These are phyloP conservation scores for Hymenoscyphus linearis DNA, from an alignment of 2,329 filamentous ascomycete species.

Conservation along the genomic window DNA sequence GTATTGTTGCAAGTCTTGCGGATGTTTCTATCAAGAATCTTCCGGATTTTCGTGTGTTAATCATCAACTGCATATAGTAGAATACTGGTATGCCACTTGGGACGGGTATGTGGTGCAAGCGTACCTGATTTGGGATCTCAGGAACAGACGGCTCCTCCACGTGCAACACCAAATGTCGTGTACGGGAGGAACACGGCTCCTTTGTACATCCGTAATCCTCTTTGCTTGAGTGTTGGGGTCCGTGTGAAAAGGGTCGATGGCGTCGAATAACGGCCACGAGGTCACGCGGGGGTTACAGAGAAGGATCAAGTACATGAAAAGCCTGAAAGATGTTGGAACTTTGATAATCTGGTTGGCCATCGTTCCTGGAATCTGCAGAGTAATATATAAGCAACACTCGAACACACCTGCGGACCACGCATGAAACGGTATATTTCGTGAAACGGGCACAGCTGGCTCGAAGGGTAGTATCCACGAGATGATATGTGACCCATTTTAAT, in stretches of 20 bases:
- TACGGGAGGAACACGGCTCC: not conserved
- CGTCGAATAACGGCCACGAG: not conserved
- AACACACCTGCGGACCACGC: slow-evolving; percentile 20
- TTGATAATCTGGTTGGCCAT: slow-evolving; percentile 9
- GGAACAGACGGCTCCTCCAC: not conserved
- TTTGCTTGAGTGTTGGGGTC: not conserved
- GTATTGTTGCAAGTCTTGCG: not conserved
- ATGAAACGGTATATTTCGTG: slow-evolving; percentile 24
- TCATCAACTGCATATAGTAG: not conserved
- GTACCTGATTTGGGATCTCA: not conserved
- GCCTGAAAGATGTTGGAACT: not conserved
- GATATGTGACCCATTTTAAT: not conserved
- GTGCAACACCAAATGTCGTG: not conserved
- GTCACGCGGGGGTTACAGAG: not conserved
- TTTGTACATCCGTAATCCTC: no score
- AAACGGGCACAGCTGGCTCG: slow-evolving; percentile 22
- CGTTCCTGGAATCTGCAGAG: slow-evolving; percentile 12
- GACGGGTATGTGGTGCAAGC: not conserved
- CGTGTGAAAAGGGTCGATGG: not conserved
- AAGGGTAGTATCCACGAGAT: slow-evolving; percentile 4
- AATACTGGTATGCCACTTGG: not conserved
- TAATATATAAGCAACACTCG: slow-evolving; percentile 19
- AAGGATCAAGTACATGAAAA: not conserved
- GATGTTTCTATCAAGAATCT: not conserved
- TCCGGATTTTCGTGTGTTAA: not conserved